Percentiles rank a stretch among this genome's conserved stretches.
Evolutionary conservation across 306 rosid genomes (phyloP).

Genomic region (Quercus variabilis): DNA sequence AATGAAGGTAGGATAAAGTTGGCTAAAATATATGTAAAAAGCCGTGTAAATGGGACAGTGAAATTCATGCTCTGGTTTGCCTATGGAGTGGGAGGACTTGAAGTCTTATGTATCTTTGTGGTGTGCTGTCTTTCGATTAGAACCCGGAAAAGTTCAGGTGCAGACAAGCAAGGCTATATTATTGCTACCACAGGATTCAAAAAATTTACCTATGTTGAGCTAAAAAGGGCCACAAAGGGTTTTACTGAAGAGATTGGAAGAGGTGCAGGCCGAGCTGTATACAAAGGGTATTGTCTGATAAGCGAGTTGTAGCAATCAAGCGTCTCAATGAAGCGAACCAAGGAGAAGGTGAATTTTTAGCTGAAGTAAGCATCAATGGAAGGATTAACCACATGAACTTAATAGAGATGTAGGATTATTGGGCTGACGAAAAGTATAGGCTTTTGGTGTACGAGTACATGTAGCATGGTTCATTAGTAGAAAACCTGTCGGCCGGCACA

Average conservation of each 20-base stretch:
- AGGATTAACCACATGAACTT: constrained; percentile 31
- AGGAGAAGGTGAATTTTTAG: constrained; percentile 24
- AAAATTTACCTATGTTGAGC: background rate
- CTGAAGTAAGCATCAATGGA: constrained; percentile 26
- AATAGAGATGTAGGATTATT: constrained; percentile 37
- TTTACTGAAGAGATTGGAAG: too few species aligned
- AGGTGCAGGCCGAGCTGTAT: too few species aligned
- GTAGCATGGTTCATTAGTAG: constrained; percentile 25
- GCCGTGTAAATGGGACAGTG: background rate
- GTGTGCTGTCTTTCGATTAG: background rate
- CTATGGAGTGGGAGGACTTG: constrained; percentile 22
- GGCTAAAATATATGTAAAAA: constrained; percentile 4
- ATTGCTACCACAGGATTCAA: constrained; percentile 26
- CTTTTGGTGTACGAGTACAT: constrained; percentile 31
- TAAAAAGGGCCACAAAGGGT: too few species aligned
- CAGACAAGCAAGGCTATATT: constrained; percentile 15
- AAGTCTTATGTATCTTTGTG: constrained; percentile 14
- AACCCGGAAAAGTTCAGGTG: background rate
- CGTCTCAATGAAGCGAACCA: constrained; percentile 12
- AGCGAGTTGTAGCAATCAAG: constrained; percentile 20
- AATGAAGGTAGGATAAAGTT: background rate
- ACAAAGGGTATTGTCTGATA: background rate
- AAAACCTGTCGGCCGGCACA: constrained; percentile 2
- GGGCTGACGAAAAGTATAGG: constrained; percentile 27
- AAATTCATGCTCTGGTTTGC: constrained; percentile 16